Percentiles rank a stretch among this genome's conserved stretches.
These are phyloP conservation scores for Penicillium cosmopolitanum DNA, from an alignment of 495 filamentous ascomycete genomes.

Conservation along the genomic window DNA sequence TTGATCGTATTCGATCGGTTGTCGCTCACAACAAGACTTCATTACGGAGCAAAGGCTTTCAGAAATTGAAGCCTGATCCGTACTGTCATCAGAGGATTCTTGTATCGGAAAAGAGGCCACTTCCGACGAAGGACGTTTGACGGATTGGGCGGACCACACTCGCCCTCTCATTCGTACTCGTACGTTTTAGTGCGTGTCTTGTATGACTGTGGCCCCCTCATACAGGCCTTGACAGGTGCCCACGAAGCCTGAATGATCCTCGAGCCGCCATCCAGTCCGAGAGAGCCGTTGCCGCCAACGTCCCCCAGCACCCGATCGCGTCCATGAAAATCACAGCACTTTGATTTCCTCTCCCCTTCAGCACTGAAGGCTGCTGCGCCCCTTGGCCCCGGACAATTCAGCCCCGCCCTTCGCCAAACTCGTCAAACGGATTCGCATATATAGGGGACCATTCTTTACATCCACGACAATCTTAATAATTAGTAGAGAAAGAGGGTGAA, in stretches of 20 bases:
- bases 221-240: constrained; percentile 33
- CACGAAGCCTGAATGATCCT: constrained; percentile 32
- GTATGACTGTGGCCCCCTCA: constrained; percentile 32
- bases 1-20: constrained; percentile 18
- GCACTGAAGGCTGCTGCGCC: constrained; percentile 20
- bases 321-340: constrained; percentile 25
- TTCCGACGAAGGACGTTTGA: constrained; percentile 13
- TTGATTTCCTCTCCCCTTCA: constrained; percentile 19
- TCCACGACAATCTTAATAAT: constrained; percentile 10
- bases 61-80: constrained; percentile 2
- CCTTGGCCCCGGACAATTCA: constrained; percentile 22
- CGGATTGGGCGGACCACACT: constrained; percentile 28
- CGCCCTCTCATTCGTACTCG: constrained; percentile 34
- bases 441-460: constrained; percentile 19
- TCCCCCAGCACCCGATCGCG: constrained; percentile 26
- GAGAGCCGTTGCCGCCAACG: constrained; percentile 27
- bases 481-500: constrained; percentile 17
- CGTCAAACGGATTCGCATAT: constrained; percentile 16
- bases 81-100: constrained; percentile 3
- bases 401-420: constrained; percentile 25
- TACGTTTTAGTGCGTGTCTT: constrained; percentile 37
- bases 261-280: constrained; percentile 30
- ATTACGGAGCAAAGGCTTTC: neutral
- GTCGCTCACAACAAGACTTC: neutral
- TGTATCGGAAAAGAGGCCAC: constrained; percentile 4